phyloP scores from a whole-genome alignment of 805 yeast genomes.

The Starmerella lactis-condensi region DNA sequence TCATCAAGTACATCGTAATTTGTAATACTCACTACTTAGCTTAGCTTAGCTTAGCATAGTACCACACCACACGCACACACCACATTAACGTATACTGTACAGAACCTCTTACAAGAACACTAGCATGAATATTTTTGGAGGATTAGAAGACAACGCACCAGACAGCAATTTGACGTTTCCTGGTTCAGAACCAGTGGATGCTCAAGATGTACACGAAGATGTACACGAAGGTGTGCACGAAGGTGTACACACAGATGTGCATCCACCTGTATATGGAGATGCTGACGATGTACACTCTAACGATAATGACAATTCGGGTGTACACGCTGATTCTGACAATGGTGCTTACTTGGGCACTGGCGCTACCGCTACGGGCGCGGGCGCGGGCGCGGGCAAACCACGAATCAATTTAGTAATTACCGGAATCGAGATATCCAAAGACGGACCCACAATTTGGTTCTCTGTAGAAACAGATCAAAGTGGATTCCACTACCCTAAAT shows the following conservation, averaged over 20 bases:
- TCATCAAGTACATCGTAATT: too few relatives aligned
- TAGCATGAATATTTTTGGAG: slow-evolving; percentile 19
- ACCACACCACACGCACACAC: too few relatives aligned
- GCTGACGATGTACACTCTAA: neutral
- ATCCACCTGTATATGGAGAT: neutral
- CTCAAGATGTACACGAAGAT: neutral
- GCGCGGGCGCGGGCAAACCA: slow-evolving; percentile 14
- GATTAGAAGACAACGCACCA: slow-evolving; percentile 19
- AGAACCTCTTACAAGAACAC: too few relatives aligned
- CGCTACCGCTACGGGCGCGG: neutral
- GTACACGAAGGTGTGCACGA: neutral
- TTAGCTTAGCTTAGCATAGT: too few relatives aligned
- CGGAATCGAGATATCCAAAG: slow-evolving; percentile 52
- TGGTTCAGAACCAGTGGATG: neutral
- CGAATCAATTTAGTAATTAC: slow-evolving; percentile 39
- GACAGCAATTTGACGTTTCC: slow-evolving; percentile 15
- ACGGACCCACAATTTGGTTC: slow-evolving; percentile 60
- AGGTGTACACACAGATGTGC: neutral
- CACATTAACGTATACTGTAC: too few relatives aligned
- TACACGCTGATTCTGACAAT: neutral
- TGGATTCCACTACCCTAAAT: slow-evolving; percentile 48
- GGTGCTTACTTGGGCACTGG: neutral
- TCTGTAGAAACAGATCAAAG: slow-evolving; percentile 55
- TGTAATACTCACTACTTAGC: too few relatives aligned
- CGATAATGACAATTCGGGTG: neutral